Conservation (phyloP, 495 filamentous ascomycete genomes). For the Penicillium maclennaniae region DNA sequence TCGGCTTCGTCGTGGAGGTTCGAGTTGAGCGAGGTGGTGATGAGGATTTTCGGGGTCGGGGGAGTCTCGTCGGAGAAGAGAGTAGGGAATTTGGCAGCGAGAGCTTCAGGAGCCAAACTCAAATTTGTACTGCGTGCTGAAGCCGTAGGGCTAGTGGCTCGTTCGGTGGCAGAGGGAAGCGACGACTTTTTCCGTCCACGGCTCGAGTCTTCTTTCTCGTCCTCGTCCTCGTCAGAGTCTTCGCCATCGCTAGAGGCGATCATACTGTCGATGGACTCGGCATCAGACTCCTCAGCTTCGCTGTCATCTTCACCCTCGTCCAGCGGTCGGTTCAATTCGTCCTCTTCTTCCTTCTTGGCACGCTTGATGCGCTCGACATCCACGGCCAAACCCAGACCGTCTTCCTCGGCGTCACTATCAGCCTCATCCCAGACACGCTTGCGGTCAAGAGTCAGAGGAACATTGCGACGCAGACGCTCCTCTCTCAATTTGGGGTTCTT, state of each 20-base stretch:
- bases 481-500: conserved; percentile 73
- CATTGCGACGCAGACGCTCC: conserved; percentile 69
- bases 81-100: conserved; percentile 72
- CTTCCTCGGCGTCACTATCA: conserved; percentile 61
- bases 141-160: conserved; percentile 52
- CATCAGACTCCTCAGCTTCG: conserved; percentile 46
- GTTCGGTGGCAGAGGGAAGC: conserved; percentile 48
- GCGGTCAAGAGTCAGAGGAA: conserved; percentile 78
- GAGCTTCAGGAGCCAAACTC: conserved; percentile 63
- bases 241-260: conserved; percentile 47
- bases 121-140: conserved; percentile 69
- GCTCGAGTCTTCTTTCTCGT: conserved; percentile 40
- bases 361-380: conserved; percentile 75
- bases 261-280: conserved; percentile 73
- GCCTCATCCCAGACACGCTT: conserved; percentile 93
- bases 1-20: conserved; percentile 79
- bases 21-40: conserved; percentile 83
- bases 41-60: conserved; percentile 68
- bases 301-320: conserved; percentile 33
- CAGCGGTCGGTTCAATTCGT: conserved; percentile 41
- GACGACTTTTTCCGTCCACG: conserved; percentile 31
- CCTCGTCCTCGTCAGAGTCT: conserved; percentile 39
- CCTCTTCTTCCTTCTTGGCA: conserved; percentile 62
- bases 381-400: conserved; percentile 65
- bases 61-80: conserved; percentile 66